Percentiles rank a stretch among this genome's conserved stretches.
Conservation (phyloP, 768 basidiomycete species). For the Leucocoprinus sp. region DNA sequence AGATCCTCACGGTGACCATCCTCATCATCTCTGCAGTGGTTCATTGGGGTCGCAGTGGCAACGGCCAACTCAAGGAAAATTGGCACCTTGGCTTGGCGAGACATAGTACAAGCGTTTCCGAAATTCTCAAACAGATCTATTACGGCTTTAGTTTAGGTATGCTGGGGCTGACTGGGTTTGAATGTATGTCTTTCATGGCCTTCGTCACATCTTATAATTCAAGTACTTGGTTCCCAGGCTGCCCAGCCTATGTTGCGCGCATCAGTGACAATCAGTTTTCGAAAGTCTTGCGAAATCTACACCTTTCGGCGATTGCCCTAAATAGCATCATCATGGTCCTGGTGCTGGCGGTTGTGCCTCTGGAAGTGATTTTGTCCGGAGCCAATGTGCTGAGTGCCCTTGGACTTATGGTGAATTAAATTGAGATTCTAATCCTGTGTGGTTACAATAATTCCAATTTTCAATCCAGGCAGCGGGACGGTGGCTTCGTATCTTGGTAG, state of each 20-base stretch:
- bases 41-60: constrained; percentile 46
- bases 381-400: constrained; percentile 60
- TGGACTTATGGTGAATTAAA: constrained; percentile 39
- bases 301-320: constrained; percentile 48
- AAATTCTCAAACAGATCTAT: constrained; percentile 42
- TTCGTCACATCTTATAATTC: background rate
- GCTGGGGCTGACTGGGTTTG: constrained; percentile 65
- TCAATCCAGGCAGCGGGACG: constrained; percentile 40
- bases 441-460: background rate
- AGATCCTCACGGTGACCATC: constrained; percentile 49
- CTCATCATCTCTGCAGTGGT: constrained; percentile 43
- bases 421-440: background rate
- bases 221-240: constrained; percentile 28
- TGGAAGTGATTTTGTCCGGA: constrained; percentile 37
- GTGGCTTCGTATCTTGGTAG: constrained; percentile 58
- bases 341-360: constrained; percentile 51
- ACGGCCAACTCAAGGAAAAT: constrained; percentile 39
- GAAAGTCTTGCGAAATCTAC: constrained; percentile 55
- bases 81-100: constrained; percentile 35
- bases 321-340: constrained; percentile 51
- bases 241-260: constrained; percentile 56
- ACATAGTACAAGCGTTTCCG: constrained; percentile 20
- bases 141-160: constrained; percentile 65
- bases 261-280: constrained; percentile 51
- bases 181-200: constrained; percentile 34